Evolutionary conservation across 2,329 filamentous ascomycete genomes (phyloP).

Genomic region (Leptographium wingfieldii): DNA sequence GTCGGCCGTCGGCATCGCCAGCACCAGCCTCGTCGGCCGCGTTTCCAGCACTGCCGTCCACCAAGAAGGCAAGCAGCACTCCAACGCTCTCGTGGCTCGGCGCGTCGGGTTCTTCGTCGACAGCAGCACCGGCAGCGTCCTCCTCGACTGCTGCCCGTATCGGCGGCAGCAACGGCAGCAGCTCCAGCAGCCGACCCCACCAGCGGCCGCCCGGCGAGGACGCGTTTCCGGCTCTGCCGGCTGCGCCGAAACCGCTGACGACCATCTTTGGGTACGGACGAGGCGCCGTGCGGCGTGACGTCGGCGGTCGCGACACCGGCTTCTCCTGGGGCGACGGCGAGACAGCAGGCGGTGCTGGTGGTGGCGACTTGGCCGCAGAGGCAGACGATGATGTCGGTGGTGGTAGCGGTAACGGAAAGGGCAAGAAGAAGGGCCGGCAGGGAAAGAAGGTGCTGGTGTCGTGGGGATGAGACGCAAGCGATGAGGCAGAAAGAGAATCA

Average conservation of each 20-base stretch:
- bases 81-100: conserved; percentile 12
- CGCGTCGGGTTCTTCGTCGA: neutral
- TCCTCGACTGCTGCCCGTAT: neutral
- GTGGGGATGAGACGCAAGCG: conserved; percentile 34
- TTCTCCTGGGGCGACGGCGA: conserved; percentile 37
- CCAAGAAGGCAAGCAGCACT: neutral
- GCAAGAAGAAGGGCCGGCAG: conserved; percentile 46
- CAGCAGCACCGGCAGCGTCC: conserved; percentile 5
- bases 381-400: conserved; percentile 14
- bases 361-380: conserved; percentile 8
- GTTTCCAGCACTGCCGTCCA: conserved; percentile 31
- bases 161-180: conserved; percentile 5
- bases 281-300: conserved; percentile 41
- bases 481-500: neutral
- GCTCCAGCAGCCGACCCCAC: neutral
- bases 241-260: conserved; percentile 56
- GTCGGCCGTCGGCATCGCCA: neutral
- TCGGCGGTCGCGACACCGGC: conserved; percentile 32
- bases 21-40: conserved; percentile 21
- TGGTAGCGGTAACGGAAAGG: conserved; percentile 19
- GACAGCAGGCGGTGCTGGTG: conserved; percentile 5
- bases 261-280: conserved; percentile 50
- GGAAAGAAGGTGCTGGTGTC: conserved; percentile 50
- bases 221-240: conserved; percentile 72
- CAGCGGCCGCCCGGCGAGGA: conserved; percentile 30